These are phyloP conservation scores for Amylostereum areolatum DNA, from an alignment of 1,284 basidiomycete genomes.

Conservation along the genomic window DNA sequence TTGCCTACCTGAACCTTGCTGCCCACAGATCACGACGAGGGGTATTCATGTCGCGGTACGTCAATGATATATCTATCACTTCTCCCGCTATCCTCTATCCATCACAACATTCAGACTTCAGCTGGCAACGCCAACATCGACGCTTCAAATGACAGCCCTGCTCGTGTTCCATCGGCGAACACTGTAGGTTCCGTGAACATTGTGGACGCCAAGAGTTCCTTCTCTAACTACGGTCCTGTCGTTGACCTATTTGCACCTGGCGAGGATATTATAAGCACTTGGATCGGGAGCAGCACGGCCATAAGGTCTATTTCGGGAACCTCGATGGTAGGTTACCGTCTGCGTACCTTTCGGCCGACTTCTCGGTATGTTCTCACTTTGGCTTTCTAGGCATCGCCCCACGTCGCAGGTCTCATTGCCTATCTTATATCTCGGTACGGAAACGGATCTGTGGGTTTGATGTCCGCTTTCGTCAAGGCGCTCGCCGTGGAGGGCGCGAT, in stretches of 20 bases:
- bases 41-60: too few species aligned
- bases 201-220: slow-evolving; percentile 26
- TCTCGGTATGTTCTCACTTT: too few species aligned
- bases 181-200: too few species aligned
- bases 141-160: background rate
- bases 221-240: slow-evolving; percentile 29
- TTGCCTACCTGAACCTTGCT: too few species aligned
- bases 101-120: too few species aligned
- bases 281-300: slow-evolving; percentile 24
- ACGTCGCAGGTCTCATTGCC: slow-evolving; percentile 30
- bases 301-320: too few species aligned
- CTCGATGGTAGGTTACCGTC: too few species aligned
- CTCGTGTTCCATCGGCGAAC: background rate
- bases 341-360: too few species aligned
- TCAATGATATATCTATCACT: too few species aligned
- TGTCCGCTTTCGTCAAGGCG: slow-evolving; percentile 17
- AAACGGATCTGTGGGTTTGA: slow-evolving; percentile 22
- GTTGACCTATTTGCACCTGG: slow-evolving; percentile 33
- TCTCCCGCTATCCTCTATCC: too few species aligned
- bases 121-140: slow-evolving; percentile 22
- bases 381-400: slow-evolving; percentile 26
- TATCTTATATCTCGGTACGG: slow-evolving; percentile 25
- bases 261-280: slow-evolving; percentile 24
- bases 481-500: slow-evolving; percentile 21
- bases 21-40: too few species aligned